Conservation (phyloP, 2,329 filamentous ascomycete genomes). For the Stemphylium vesicarium region DNA sequence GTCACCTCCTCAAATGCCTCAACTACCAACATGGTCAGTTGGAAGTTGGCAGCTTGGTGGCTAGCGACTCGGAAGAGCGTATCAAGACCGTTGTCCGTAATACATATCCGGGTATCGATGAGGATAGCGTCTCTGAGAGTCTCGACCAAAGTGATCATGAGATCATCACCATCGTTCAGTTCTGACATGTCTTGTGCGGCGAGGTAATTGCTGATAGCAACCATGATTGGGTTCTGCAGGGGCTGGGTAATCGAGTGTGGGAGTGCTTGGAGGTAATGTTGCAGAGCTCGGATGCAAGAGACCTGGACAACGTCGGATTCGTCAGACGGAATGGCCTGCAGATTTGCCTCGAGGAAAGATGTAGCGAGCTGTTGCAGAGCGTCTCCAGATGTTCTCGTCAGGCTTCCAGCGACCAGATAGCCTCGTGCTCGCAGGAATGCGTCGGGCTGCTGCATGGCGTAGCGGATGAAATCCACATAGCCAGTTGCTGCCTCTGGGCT, state of each 20-base stretch:
- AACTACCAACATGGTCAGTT: constrained; percentile 83
- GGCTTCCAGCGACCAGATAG: constrained; percentile 81
- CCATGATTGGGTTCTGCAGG: constrained; percentile 67
- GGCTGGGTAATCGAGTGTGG: constrained; percentile 58
- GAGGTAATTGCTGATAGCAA: constrained; percentile 73
- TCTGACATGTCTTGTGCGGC: constrained; percentile 80
- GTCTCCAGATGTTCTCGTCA: constrained; percentile 72
- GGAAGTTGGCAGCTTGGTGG: constrained; percentile 87
- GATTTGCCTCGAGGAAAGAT: constrained; percentile 72
- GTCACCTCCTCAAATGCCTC: constrained; percentile 93
- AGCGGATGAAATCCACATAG: constrained; percentile 81
- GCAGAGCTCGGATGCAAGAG: constrained; percentile 84
- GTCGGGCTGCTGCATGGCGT: constrained; percentile 73
- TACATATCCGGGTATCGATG: constrained; percentile 75
- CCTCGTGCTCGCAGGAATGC: constrained; percentile 84
- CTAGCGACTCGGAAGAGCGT: constrained; percentile 88
- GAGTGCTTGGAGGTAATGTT: constrained; percentile 67
- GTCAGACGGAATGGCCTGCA: constrained; percentile 77
- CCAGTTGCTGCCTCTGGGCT: constrained; percentile 71
- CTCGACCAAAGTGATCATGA: constrained; percentile 88
- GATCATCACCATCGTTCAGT: constrained; percentile 85
- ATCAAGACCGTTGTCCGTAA: constrained; percentile 78
- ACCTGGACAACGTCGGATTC: constrained; percentile 89
- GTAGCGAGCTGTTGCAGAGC: constrained; percentile 62
- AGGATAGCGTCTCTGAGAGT: constrained; percentile 82